phyloP scores from a whole-genome alignment of 225 moss, liverwort and hornwort species.

The Bryum argenteum region DNA sequence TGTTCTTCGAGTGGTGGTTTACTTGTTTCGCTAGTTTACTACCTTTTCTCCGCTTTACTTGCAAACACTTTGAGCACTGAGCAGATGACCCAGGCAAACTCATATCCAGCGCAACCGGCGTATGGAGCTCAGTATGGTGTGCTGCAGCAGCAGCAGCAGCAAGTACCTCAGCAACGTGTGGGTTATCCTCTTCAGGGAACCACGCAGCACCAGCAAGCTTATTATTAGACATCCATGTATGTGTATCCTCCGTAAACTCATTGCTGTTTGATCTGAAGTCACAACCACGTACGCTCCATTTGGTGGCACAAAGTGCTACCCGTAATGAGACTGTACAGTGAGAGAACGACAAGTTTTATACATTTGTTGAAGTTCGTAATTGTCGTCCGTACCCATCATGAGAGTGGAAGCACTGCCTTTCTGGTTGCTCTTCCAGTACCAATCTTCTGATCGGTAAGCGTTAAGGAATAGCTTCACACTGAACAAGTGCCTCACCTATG shows the following conservation, averaged over 20 bases:
- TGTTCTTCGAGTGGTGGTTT: not conserved
- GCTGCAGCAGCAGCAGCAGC: constrained; percentile 54
- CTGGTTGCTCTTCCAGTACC: constrained; percentile 45
- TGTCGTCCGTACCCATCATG: constrained; percentile 33
- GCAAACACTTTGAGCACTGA: constrained; percentile 18
- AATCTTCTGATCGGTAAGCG: constrained; percentile 46
- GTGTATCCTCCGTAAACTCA: constrained; percentile 27
- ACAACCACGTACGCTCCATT: constrained; percentile 32
- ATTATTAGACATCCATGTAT: constrained; percentile 56
- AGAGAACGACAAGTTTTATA: constrained; percentile 28
- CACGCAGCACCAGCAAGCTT: constrained; percentile 55
- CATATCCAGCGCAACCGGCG: constrained; percentile 54
- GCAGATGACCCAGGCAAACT: constrained; percentile 46
- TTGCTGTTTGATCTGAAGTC: constrained; percentile 41
- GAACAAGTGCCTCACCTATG: constrained; percentile 60
- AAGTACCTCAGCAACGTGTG: constrained; percentile 59
- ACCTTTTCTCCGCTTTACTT: not conserved
- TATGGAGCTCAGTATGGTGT: constrained; percentile 58
- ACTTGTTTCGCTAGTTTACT: constrained; percentile 7
- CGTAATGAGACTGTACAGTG: constrained; percentile 36
- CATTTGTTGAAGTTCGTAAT: constrained; percentile 24
- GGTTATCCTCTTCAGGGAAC: constrained; percentile 63
- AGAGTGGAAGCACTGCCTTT: constrained; percentile 42
- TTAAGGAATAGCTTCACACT: constrained; percentile 31
- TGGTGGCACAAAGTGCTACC: constrained; percentile 29